phyloP scores from a whole-genome alignment of 2,329 filamentous ascomycete genomes.

The Microdochium nivale region DNA sequence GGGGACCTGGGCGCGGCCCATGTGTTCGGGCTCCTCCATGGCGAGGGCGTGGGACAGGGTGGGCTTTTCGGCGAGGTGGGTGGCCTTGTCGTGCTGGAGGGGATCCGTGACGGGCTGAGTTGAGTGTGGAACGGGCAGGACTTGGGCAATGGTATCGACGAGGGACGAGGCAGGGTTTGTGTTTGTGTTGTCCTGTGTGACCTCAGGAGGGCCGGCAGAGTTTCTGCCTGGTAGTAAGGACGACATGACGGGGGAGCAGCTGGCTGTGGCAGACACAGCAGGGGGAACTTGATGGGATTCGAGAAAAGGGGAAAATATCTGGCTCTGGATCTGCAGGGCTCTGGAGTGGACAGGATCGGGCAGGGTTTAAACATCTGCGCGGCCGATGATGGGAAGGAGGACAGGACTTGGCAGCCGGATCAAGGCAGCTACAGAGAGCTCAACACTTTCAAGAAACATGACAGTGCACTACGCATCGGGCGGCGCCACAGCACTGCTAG shows the following conservation, averaged over 20 bases:
- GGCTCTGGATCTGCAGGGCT: background rate
- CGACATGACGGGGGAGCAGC: conserved; percentile 6
- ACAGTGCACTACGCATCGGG: too few species aligned
- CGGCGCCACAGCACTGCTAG: too few species aligned
- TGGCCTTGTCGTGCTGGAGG: conserved; percentile 10
- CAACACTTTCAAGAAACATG: too few species aligned
- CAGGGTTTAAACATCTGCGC: background rate
- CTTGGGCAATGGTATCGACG: conserved; percentile 16
- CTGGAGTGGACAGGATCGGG: background rate
- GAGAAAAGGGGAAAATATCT: background rate
- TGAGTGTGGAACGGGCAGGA: conserved; percentile 23
- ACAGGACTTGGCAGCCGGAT: background rate
- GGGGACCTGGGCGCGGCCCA: conserved; percentile 35
- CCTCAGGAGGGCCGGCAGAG: conserved; percentile 3
- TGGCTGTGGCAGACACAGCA: background rate
- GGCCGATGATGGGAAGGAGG: background rate
- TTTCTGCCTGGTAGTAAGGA: conserved; percentile 3
- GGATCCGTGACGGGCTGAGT: conserved; percentile 20
- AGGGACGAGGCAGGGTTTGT: conserved; percentile 3
- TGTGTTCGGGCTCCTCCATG: conserved; percentile 29
- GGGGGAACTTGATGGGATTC: background rate
- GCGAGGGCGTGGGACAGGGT: conserved; percentile 34
- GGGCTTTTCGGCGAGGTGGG: conserved; percentile 16
- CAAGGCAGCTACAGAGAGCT: background rate
- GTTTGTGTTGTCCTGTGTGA: background rate